Percentiles rank a stretch among this genome's conserved stretches.
Evolutionary conservation across 2,329 filamentous ascomycete species (phyloP).

Genomic region (Cytospora paraplurivora): DNA sequence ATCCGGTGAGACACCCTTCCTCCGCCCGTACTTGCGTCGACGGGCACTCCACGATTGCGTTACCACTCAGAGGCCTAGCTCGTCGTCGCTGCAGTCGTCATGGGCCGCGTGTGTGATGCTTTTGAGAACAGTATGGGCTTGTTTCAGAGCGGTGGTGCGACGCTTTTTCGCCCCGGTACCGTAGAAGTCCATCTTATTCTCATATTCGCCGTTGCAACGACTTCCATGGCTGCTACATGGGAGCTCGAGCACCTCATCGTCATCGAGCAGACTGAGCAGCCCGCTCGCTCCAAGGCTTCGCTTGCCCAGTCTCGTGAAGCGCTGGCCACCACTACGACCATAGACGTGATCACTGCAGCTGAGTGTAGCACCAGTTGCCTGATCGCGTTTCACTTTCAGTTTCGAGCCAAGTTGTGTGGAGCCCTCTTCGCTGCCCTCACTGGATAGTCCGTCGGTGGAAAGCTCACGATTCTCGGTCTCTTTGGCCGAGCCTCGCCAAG

Average conservation of each 20-base stretch:
- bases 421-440: conserved; percentile 1
- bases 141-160: conserved; percentile 23
- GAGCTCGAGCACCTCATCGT: neutral
- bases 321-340: neutral
- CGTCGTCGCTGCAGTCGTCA: conserved; percentile 26
- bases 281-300: conserved; percentile 10
- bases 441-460: neutral
- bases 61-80: conserved; percentile 24
- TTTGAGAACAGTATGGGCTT: conserved; percentile 12
- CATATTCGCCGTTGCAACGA: neutral
- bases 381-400: conserved; percentile 15
- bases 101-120: conserved; percentile 20
- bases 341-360: neutral
- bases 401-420: conserved; percentile 11
- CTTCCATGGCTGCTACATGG: neutral
- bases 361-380: neutral
- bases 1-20: neutral
- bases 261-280: conserved; percentile 13
- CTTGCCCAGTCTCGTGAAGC: conserved; percentile 5
- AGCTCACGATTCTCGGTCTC: neutral
- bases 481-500: too few relatives aligned
- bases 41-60: neutral
- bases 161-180: conserved; percentile 10
- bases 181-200: conserved; percentile 1
- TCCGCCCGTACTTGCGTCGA: neutral